Conservation (phyloP, 2,329 filamentous ascomycete species). For the Periconia digitata region DNA sequence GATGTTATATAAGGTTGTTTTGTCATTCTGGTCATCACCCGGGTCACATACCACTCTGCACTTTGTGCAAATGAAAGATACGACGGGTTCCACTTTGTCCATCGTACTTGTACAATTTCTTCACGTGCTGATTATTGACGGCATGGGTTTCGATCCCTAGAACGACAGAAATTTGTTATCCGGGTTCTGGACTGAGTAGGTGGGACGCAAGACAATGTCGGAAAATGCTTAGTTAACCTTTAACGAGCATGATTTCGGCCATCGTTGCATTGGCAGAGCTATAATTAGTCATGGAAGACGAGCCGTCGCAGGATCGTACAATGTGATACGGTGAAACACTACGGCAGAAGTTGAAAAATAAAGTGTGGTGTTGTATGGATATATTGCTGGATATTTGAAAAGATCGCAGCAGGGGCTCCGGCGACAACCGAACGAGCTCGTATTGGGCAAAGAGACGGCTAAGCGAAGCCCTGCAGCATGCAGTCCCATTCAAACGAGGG, state of each 20-base stretch:
- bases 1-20: constrained; percentile 29
- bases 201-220: constrained; percentile 15
- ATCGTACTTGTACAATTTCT: constrained; percentile 15
- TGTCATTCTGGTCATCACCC: constrained; percentile 14
- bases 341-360: constrained; percentile 24
- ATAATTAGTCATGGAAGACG: constrained; percentile 19
- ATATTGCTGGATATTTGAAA: constrained; percentile 37
- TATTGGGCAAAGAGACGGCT: constrained; percentile 22
- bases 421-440: constrained; percentile 28
- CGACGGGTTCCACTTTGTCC: constrained; percentile 19
- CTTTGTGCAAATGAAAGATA: constrained; percentile 39
- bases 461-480: constrained; percentile 25
- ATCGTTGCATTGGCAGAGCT: constrained; percentile 25
- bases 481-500: constrained; percentile 13
- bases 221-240: constrained; percentile 6
- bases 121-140: constrained; percentile 23
- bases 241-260: constrained; percentile 14
- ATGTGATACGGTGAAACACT: constrained; percentile 23
- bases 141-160: constrained; percentile 20
- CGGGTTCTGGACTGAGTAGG: constrained; percentile 28
- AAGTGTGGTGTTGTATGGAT: constrained; percentile 32
- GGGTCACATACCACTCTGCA: constrained; percentile 16
- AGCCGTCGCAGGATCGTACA: constrained; percentile 5
- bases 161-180: constrained; percentile 11
- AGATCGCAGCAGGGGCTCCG: constrained; percentile 28